phyloP scores from a whole-genome alignment of 1,284 basidiomycete species.

The Pyrrhoderma lamaoense region DNA sequence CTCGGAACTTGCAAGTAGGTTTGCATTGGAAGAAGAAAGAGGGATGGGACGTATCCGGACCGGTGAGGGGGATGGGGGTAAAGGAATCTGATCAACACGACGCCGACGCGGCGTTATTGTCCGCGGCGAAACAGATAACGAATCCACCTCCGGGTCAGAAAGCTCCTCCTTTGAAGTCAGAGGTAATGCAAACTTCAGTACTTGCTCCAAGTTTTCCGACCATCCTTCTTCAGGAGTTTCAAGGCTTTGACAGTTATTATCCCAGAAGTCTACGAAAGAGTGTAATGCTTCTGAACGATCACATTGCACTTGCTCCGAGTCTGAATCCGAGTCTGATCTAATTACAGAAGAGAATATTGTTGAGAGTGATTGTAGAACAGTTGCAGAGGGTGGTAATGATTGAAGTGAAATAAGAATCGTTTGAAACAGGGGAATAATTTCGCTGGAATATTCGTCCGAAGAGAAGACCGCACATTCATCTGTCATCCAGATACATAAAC shows the following conservation, averaged over 20 bases:
- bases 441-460: conserved; percentile 46
- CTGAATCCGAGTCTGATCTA: conserved; percentile 3
- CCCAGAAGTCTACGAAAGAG: conserved; percentile 20
- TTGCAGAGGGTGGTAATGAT: conserved; percentile 10
- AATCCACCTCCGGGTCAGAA: conserved; percentile 6
- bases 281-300: conserved; percentile 15
- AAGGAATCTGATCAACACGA: conserved; percentile 1
- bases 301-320: background rate
- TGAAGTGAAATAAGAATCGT: conserved; percentile 18
- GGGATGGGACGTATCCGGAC: background rate
- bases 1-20: background rate
- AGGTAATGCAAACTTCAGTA: conserved; percentile 2
- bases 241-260: conserved; percentile 11
- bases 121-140: conserved; percentile 10
- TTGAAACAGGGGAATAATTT: conserved; percentile 20
- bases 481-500: conserved; percentile 53
- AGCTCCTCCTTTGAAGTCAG: background rate
- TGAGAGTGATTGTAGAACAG: conserved; percentile 14
- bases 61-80: conserved; percentile 9
- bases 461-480: conserved; percentile 48
- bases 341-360: conserved; percentile 18
- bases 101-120: conserved; percentile 13
- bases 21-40: background rate
- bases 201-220: conserved; percentile 10
- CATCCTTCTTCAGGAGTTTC: conserved; percentile 12